Conservation (phyloP, 176 grass and related monocot genomes). For the Ananas comosus region DNA sequence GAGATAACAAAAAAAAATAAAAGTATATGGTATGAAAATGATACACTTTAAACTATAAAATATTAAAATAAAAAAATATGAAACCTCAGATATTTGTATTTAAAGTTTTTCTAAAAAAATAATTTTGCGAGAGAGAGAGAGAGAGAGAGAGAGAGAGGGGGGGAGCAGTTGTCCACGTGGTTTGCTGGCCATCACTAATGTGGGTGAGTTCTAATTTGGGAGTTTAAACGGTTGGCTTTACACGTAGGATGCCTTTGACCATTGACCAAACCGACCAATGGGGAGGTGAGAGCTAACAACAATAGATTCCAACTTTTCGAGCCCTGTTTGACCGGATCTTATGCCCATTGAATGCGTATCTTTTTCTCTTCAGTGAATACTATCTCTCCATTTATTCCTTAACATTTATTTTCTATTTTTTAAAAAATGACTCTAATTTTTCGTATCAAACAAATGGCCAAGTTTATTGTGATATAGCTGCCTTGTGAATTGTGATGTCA, state of each 20-base stretch:
- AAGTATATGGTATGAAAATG: no score
- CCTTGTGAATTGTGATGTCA: no score
- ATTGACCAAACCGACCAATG: background rate
- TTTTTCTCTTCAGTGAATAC: no score
- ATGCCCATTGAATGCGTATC: background rate
- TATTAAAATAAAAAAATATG: no score
- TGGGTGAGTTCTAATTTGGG: background rate
- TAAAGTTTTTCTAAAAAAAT: background rate
- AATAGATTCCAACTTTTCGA: background rate
- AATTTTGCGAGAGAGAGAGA: background rate
- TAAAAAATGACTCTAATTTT: no score
- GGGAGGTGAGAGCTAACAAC: background rate
- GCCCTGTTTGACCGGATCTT: background rate
- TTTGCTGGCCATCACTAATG: background rate
- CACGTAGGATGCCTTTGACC: background rate
- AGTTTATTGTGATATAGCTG: no score
- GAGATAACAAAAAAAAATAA: no score
- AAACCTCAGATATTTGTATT: no score
- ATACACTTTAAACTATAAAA: no score
- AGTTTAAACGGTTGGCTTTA: background rate
- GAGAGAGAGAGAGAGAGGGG: background rate
- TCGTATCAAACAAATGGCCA: no score
- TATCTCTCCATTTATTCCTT: no score
- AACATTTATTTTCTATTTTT: no score
- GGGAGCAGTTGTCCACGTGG: background rate